These are phyloP conservation scores for Westerdykella sp. DNA, from an alignment of 2,329 filamentous ascomycete species.

Conservation along the genomic window DNA sequence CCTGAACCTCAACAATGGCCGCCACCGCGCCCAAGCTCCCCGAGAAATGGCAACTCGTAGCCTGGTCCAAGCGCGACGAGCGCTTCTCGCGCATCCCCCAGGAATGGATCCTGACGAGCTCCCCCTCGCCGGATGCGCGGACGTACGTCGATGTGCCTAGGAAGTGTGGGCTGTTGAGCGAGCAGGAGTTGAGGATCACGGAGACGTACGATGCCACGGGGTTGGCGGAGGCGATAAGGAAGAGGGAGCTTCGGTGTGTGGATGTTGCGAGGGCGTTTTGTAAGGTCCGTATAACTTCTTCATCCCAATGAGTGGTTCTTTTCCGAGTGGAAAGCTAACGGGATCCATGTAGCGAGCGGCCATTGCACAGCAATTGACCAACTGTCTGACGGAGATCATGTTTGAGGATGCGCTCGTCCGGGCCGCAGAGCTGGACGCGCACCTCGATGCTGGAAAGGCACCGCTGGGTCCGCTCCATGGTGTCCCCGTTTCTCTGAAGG, in stretches of 20 bases:
- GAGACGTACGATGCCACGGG: constrained; percentile 46
- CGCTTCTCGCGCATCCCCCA: constrained; percentile 38
- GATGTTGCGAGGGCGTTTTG: constrained; percentile 41
- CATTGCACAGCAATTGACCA: constrained; percentile 43
- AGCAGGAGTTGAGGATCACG: constrained; percentile 50
- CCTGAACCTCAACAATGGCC: no score
- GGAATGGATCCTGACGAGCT: constrained; percentile 38
- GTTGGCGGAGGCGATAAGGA: constrained; percentile 33
- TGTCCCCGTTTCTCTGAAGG: constrained; percentile 44
- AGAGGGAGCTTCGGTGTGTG: constrained; percentile 30
- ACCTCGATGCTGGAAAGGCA: constrained; percentile 33
- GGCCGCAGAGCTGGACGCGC: constrained; percentile 37
- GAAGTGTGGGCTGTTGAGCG: constrained; percentile 48
- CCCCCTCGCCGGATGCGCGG: constrained; percentile 18
- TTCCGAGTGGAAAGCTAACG: neutral
- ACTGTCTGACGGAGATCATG: constrained; percentile 38
- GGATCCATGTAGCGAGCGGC: constrained; percentile 35
- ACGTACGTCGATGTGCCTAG: constrained; percentile 44
- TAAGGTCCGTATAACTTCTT: constrained; percentile 25
- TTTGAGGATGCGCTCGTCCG: constrained; percentile 32
- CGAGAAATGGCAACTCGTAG: constrained; percentile 36
- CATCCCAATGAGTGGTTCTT: neutral
- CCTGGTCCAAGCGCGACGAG: constrained; percentile 40
- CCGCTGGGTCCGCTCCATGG: constrained; percentile 44
- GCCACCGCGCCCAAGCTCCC: neutral